Conservation (phyloP, 2,329 filamentous ascomycete species). For the Teratosphaeria epicoccoides region DNA sequence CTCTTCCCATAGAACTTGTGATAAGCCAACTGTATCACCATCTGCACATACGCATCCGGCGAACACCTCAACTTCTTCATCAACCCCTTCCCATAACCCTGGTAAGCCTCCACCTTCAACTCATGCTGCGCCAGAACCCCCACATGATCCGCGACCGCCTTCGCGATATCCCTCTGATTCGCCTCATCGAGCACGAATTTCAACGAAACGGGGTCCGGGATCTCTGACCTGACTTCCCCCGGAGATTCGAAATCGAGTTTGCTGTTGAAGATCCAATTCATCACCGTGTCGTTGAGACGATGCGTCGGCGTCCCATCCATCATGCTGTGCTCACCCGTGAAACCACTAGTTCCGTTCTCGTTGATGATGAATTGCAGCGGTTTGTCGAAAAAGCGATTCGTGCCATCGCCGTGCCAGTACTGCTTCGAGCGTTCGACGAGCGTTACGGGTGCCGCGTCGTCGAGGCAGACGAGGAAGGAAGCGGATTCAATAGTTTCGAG, state of each 20-base stretch:
- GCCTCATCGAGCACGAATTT: constrained; percentile 68
- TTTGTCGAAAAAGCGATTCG: constrained; percentile 97
- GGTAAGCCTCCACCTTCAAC: constrained; percentile 86
- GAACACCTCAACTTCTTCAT: constrained; percentile 99
- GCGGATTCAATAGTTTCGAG: constrained; percentile 77
- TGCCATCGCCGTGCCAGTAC: constrained; percentile 97
- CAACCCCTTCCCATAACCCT: constrained; percentile 92
- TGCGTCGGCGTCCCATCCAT: constrained; percentile 99
- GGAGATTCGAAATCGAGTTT: constrained; percentile 82
- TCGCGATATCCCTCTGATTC: constrained; percentile 66
- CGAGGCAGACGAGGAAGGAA: constrained; percentile 85
- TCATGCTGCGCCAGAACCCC: constrained; percentile 78
- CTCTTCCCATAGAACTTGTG: constrained; percentile 99
- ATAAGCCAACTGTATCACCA: constrained; percentile 97
- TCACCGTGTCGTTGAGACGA: constrained; percentile 89
- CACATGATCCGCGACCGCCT: constrained; percentile 67
- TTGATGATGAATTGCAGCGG: constrained; percentile 96
- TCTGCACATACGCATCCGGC: constrained; percentile 94
- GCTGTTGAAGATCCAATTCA: constrained; percentile 84
- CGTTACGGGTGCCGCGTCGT: constrained; percentile 82
- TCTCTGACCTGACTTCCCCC: constrained; percentile 61
- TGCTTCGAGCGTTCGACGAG: constrained; percentile 89
- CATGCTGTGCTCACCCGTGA: constrained; percentile 99
- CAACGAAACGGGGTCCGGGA: constrained; percentile 69
- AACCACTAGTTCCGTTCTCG: constrained; percentile 93